Evolutionary conservation across 805 yeast species (phyloP), one percentile per base, ranked within the genome.

Genomic region (Teunomyces stri): DNA sequence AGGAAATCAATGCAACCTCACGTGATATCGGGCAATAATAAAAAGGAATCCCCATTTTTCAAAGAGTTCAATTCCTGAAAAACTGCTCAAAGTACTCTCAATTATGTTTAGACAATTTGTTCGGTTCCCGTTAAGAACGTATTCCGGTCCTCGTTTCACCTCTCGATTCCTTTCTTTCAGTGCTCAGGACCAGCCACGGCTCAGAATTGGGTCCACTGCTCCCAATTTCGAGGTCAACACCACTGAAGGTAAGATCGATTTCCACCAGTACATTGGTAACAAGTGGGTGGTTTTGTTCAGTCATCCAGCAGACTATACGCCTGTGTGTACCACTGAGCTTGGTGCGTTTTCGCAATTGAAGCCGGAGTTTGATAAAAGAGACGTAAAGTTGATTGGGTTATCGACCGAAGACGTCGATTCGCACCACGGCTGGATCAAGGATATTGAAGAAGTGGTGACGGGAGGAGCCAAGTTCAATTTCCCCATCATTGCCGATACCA

Each of bases 241-340:
- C 42, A 81, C 89, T 28, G 69, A 72, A 54, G 89, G 89, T 45
- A 72, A 76, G 51, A 73, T 84, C 51, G 76, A 78, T 52, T 83
- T 84, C 72, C 84, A 84, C 66, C 78, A 80, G 50, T 84, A 68
- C 67, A 73, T 79, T 48, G 87, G 83, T 30, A 73, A 75, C 59
- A 67, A 74, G 48, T 84, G 90, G 89, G 76, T 74, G 40, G 80
- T 84, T 35, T 74, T 85, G 52, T 85, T 85, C 69, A 81, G 87
- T 28, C 89, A 85, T 62, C 90, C 90, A 47, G 89, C 83, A 54
- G 89, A 84, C 63, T 84, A 81, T 73, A 85, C 90, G 16, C 90
- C 90, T 30, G 87, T 85, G 42, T 85, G 90, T 65, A 85, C 89
- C 53, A 85, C 90, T 44, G 90, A 85, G 65, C 72, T 85, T 50